Conservation (phyloP, 1,284 basidiomycete genomes). For the Ceratobasidium sp. region DNA sequence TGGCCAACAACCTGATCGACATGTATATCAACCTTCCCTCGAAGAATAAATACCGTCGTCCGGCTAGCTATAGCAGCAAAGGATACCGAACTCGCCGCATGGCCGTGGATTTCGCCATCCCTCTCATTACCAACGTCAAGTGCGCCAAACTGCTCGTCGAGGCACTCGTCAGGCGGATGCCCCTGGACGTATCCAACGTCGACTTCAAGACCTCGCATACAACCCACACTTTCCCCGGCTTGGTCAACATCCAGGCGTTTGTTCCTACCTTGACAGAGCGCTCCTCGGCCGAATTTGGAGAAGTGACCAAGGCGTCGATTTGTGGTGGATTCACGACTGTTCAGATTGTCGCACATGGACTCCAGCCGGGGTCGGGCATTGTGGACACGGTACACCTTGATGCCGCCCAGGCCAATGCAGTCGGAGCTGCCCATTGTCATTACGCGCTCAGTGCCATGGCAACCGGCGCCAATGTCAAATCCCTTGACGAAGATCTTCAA, state of each 20-base stretch:
- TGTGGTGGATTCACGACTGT: constrained; percentile 87
- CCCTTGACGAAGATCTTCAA: constrained; percentile 75
- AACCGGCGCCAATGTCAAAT: constrained; percentile 68
- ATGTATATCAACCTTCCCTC: constrained; percentile 99
- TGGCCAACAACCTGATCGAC: constrained; percentile 95
- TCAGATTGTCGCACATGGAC: constrained; percentile 77
- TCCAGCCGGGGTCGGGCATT: constrained; percentile 58
- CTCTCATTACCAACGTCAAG: constrained; percentile 98
- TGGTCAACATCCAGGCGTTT: constrained; percentile 89
- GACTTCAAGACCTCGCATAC: constrained; percentile 96
- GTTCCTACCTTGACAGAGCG: constrained; percentile 75
- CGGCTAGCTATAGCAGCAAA: constrained; percentile 95
- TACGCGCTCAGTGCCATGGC: constrained; percentile 84
- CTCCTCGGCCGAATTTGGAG: constrained; percentile 67
- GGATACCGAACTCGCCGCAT: constrained; percentile 97
- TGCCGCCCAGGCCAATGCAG: constrained; percentile 67
- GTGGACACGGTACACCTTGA: constrained; percentile 74
- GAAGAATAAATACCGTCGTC: constrained; percentile 97
- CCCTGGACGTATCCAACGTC: constrained; percentile 87
- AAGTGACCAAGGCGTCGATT: constrained; percentile 79
- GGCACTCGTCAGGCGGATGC: constrained; percentile 86
- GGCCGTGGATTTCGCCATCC: constrained; percentile 99
- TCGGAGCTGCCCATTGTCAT: constrained; percentile 78
- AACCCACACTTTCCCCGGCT: constrained; percentile 90
- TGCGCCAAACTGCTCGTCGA: constrained; percentile 97